Base-by-base conservation (phyloP, 495 filamentous ascomycete genomes). In the Choiromyces venosus region DNA sequence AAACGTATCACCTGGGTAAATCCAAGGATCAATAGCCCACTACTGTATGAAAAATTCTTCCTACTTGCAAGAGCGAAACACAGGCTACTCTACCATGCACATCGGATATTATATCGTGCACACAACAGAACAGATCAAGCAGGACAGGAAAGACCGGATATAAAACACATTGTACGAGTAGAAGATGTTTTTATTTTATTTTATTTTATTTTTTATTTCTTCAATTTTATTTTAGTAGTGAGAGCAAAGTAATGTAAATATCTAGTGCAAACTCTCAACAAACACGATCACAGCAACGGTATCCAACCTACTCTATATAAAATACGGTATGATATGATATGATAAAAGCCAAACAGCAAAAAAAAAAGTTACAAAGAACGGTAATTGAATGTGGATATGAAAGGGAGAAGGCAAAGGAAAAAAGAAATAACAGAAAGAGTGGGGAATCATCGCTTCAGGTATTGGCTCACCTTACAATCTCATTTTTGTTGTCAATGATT, bases 241-340 rank as follows among this genome's bases (percentile, higher is more conserved):
- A 33, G 12, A 61, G 25, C 52, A 61, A 61, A 61, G 33, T 61
- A 61, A 61, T 61, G 25, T 61, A n/a, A n/a, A n/a, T n/a, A 29
- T 61, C 52, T 61, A 61, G 52, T 33, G 25, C 4, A 61, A 61
- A 61, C 52, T 61, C 52, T 29, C 25, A 61, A 61, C 25, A 61
- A n/a, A n/a, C n/a, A 46, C 19, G 21, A 19, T 70, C 68, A 1
- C 25, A 25, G 9, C 40, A 16, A 33, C 25, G 25, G 25, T 33
- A 61, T 61, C 52, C 52, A 33, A 33, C 52, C 52, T 61, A 61
- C 52, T 61, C 52, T 61, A 33, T 61, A 61, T 61, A 61, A 61
- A 29, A 61, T 56, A 56, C 52, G 52, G 10, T 33, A 33, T 61
- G 52, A 33, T 56, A 56, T 14, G n/a, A 56, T 56, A 56, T 14